Conservation (phyloP, 2,329 filamentous ascomycete species). For the Zasmidium citrigriseum region DNA sequence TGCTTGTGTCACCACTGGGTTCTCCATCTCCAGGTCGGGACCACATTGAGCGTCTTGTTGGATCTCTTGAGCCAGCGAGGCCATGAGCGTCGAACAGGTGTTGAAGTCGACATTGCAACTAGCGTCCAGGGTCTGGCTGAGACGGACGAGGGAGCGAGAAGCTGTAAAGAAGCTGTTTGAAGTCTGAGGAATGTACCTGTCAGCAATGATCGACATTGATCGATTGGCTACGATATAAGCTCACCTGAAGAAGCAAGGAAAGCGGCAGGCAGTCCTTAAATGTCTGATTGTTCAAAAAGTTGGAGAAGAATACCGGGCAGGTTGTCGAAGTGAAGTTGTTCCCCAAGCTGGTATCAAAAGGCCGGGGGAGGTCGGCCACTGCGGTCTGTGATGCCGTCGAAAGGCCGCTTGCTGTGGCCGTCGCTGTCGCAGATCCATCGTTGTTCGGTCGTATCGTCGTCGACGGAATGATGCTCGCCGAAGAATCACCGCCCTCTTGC, state of each 20-base stretch:
- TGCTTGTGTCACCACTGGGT: slow-evolving; percentile 71
- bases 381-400: slow-evolving; percentile 24
- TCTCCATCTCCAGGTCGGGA: slow-evolving; percentile 66
- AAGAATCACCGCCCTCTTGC: slow-evolving; percentile 20
- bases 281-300: slow-evolving; percentile 64
- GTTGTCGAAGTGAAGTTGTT: slow-evolving; percentile 54
- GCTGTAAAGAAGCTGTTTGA: slow-evolving; percentile 83
- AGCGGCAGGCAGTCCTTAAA: slow-evolving; percentile 79
- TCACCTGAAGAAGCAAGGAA: slow-evolving; percentile 78
- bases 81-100: slow-evolving; percentile 67
- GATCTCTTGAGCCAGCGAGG: slow-evolving; percentile 65
- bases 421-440: slow-evolving; percentile 16
- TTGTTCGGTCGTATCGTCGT: slow-evolving; percentile 15
- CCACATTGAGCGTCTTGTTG: slow-evolving; percentile 66
- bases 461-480: slow-evolving; percentile 10
- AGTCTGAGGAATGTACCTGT: slow-evolving; percentile 54
- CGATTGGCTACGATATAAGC: slow-evolving; percentile 27
- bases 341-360: slow-evolving; percentile 51
- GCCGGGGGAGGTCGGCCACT: slow-evolving; percentile 37
- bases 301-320: slow-evolving; percentile 69
- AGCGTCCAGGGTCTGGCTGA: slow-evolving; percentile 76
- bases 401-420: slow-evolving; percentile 17
- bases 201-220: neutral
- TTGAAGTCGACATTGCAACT: slow-evolving; percentile 70
- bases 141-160: slow-evolving; percentile 67